These are phyloP conservation scores for Neostapfia colusana DNA, from an alignment of 176 grass and related monocot genomes.

Conservation along the genomic window DNA sequence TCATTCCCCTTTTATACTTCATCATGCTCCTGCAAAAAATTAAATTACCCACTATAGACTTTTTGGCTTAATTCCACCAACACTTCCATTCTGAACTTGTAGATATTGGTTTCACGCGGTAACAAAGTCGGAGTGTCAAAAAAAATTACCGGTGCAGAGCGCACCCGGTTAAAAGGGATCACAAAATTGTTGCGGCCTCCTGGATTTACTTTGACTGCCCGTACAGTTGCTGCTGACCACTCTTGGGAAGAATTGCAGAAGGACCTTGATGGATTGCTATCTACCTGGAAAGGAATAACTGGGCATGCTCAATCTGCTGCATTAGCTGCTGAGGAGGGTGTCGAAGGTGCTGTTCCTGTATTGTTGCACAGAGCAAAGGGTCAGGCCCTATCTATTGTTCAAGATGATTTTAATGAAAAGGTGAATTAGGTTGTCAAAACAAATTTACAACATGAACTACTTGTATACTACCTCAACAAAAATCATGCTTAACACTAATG, in stretches of 20 bases:
- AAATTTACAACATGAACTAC: constrained; percentile 23
- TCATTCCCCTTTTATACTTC: constrained; percentile 15
- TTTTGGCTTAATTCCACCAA: constrained; percentile 1
- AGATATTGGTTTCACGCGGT: constrained; percentile 70
- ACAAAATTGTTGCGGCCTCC: constrained; percentile 67
- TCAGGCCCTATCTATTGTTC: constrained; percentile 83
- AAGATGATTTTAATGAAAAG: constrained; percentile 99
- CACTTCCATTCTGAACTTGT: constrained; percentile 36
- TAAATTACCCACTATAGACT: background rate
- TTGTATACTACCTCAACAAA: constrained; percentile 27
- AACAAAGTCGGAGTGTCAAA: constrained; percentile 76
- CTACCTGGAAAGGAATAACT: constrained; percentile 83
- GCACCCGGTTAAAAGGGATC: constrained; percentile 69
- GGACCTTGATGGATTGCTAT: constrained; percentile 77
- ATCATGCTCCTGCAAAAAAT: background rate
- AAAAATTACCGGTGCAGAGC: constrained; percentile 73
- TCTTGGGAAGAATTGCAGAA: constrained; percentile 88
- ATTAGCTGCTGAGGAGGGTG: constrained; percentile 73
- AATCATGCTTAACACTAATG: constrained; percentile 31
- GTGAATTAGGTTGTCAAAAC: constrained; percentile 44
- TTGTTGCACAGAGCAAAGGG: constrained; percentile 77
- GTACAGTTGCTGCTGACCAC: constrained; percentile 79
- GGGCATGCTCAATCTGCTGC: constrained; percentile 90
- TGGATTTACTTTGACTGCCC: constrained; percentile 79
- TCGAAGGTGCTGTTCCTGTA: constrained; percentile 81